Evolutionary conservation across 106 monocot genomes (phyloP).

Genomic region (Dendrobium officinale): DNA sequence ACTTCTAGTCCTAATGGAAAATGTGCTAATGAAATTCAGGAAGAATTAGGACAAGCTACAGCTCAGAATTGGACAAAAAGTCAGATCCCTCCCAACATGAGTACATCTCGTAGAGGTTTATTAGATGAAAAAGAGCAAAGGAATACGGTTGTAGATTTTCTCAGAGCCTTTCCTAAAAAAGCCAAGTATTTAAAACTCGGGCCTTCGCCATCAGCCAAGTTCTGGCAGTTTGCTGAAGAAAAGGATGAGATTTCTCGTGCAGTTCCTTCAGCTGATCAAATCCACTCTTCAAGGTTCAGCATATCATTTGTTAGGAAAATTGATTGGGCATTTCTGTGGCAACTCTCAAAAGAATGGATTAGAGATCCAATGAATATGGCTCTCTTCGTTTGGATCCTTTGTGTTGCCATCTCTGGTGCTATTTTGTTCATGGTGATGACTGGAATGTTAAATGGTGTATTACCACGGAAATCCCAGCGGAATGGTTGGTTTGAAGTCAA

Average conservation of each 20-base stretch:
- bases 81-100: constrained; percentile 14
- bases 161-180: constrained; percentile 14
- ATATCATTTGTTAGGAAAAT: constrained; percentile 39
- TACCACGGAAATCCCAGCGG: constrained; percentile 63
- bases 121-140: constrained; percentile 25
- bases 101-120: constrained; percentile 26
- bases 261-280: constrained; percentile 34
- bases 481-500: constrained; percentile 83
- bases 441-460: constrained; percentile 58
- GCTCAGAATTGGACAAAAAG: constrained; percentile 20
- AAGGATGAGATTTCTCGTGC: constrained; percentile 59
- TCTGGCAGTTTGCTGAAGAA: constrained; percentile 52
- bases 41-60: constrained; percentile 15
- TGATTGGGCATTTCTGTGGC: constrained; percentile 42
- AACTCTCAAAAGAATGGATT: constrained; percentile 61
- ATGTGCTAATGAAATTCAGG: constrained; percentile 37
- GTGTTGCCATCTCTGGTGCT: constrained; percentile 67
- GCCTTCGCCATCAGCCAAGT: constrained; percentile 55
- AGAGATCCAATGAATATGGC: constrained; percentile 79
- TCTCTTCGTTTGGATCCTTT: constrained; percentile 65
- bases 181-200: constrained; percentile 32
- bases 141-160: constrained; percentile 15
- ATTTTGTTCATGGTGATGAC: constrained; percentile 85
- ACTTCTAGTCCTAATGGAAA: constrained; percentile 32
- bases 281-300: constrained; percentile 13